Base-by-base conservation (phyloP, 2,329 filamentous ascomycete genomes). In the Calonectria hawksworthii region DNA sequence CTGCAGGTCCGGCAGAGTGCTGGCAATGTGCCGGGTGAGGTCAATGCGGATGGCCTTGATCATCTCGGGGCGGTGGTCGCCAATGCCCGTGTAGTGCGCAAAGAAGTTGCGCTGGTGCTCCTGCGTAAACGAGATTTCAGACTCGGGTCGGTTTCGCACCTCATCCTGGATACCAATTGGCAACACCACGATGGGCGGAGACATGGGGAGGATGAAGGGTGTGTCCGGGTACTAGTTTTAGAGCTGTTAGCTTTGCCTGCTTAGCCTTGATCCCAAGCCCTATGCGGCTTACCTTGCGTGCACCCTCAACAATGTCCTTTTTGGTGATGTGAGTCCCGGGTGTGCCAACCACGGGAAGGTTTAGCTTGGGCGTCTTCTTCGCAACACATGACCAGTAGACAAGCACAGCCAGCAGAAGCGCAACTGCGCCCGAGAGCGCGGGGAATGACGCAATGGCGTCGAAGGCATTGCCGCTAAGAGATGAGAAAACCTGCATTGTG, bases 31-130 rank as follows among this genome's bases (percentile, higher is more conserved):
- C 21, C 70, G 32, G 21, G 70, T 73, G 32, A 73, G 70, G 47
- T 73, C 70, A n/a, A 73, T 73, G 47, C 70, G 70, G 16, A 73
- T 73, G 34, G 70, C 70, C 70, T 73, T 73, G 64, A 73, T 73
- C 70, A 73, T 73, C 41, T 68, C 70, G 16, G 70, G 70, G 6
- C 65, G 70, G n/a, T 69, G 64, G 50, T 73, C 70, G 52, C 70
- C 70, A 36, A 73, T 73, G 44, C 70, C 70, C 4, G 65, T 73
- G 44, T 69, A 73, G 23, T 73, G 54, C 16, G 65, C 70, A 50
- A 68, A 68, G 65, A 73, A 73, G 70, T 73, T 73, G 70, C 70
- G 65, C 70, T 73, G 65, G 28, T 73, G 70, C 34, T 69, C 65
- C 47, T 73, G 32, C 30, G 70, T 68, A 34, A 69, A 73, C 26